These are phyloP conservation scores for Fusarium concolor DNA, from an alignment of 2,329 filamentous ascomycete genomes.

Conservation along the genomic window DNA sequence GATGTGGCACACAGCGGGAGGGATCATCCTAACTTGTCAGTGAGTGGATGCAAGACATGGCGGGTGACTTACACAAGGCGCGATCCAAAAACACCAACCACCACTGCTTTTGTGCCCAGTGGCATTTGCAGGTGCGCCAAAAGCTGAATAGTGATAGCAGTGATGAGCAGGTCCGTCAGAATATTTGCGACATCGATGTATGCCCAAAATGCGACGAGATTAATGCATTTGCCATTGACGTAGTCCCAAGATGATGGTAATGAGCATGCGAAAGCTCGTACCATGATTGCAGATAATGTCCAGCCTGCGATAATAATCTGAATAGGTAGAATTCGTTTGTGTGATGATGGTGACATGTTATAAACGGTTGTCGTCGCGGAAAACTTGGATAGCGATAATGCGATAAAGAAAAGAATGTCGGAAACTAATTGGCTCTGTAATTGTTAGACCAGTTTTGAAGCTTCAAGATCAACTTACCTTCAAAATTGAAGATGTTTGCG, in stretches of 20 bases:
- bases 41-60: too few species aligned
- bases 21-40: constrained; percentile 4
- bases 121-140: constrained; percentile 5
- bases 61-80: constrained; percentile 6
- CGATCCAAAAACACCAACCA: constrained; percentile 12
- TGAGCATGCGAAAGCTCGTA: constrained; percentile 3
- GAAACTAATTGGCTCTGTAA: constrained; percentile 5
- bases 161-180: neutral
- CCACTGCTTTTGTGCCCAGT: constrained; percentile 1
- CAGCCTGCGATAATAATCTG: constrained; percentile 1
- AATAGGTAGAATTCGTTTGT: neutral
- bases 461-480: neutral
- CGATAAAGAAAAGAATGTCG: constrained; percentile 1
- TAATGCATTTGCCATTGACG: constrained; percentile 6
- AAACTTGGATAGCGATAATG: neutral
- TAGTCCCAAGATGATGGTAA: constrained; percentile 1
- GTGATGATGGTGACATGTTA: constrained; percentile 11
- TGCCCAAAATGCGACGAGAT: constrained; percentile 14
- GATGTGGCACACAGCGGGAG: constrained; percentile 11
- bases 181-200: constrained; percentile 5
- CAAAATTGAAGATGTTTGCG: neutral
- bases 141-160: neutral
- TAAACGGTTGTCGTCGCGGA: constrained; percentile 8
- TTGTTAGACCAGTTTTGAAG: fast-evolving
- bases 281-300: neutral